phyloP scores from a whole-genome alignment of 2,329 filamentous ascomycete genomes.

The Rhytidhysteron rufulum region DNA sequence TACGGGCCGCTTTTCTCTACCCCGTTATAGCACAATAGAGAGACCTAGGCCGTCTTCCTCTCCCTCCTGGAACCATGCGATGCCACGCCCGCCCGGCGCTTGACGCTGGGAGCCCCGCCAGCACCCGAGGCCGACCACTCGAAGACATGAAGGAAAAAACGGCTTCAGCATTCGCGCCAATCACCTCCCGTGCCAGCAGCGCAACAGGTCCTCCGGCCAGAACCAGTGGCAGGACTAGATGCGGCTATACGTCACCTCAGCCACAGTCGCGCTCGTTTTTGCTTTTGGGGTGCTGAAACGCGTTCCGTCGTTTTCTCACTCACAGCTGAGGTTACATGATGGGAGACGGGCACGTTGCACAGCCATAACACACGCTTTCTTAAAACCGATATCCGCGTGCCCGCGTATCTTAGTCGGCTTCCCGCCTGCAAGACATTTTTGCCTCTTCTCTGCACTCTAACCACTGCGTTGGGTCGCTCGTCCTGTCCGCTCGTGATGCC shows the following conservation, averaged over 20 bases:
- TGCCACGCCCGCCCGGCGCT: too few relatives aligned
- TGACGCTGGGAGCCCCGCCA: neutral
- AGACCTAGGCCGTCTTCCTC: too few relatives aligned
- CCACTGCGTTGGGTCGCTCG: too few relatives aligned
- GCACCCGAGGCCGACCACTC: neutral
- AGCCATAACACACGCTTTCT: neutral
- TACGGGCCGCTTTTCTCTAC: too few relatives aligned
- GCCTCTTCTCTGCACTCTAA: neutral
- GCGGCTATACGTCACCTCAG: slow-evolving; percentile 1
- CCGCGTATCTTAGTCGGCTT: neutral
- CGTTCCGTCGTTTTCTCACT: neutral
- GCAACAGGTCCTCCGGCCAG: too few relatives aligned
- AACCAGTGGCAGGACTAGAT: too few relatives aligned
- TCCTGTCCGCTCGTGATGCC: too few relatives aligned
- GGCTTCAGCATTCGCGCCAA: neutral
- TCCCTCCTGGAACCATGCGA: too few relatives aligned
- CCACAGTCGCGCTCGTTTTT: neutral
- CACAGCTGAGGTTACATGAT: neutral
- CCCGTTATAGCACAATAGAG: too few relatives aligned
- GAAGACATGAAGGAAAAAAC: neutral
- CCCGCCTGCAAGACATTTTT: slow-evolving; percentile 6
- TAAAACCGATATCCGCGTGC: neutral
- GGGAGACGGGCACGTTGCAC: neutral
- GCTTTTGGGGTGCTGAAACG: slow-evolving; percentile 1
- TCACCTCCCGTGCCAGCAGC: too few relatives aligned